Evolutionary conservation across 1,284 basidiomycete species (phyloP).

Genomic region (Crucibulum parvulum): DNA sequence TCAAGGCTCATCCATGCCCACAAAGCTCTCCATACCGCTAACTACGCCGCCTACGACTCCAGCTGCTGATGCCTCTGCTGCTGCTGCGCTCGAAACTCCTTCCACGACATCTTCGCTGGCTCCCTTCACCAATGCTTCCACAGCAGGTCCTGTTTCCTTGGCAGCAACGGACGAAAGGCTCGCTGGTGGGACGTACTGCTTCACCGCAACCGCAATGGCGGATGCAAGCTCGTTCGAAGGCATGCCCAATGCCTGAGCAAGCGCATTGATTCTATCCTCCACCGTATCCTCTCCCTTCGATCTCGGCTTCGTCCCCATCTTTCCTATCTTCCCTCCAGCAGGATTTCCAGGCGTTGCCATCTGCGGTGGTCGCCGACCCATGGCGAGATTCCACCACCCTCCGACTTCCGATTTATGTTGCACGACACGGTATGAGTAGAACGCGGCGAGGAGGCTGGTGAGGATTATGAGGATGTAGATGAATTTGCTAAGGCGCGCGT

Average conservation of each 20-base stretch:
- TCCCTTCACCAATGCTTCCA: constrained; percentile 45
- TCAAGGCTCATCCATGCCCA: constrained; percentile 56
- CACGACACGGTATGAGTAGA: constrained; percentile 55
- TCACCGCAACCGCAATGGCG: constrained; percentile 64
- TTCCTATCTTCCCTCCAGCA: neutral
- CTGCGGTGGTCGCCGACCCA: constrained; percentile 42
- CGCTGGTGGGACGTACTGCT: constrained; percentile 62
- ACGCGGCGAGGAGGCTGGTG: constrained; percentile 49
- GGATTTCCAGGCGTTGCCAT: constrained; percentile 8
- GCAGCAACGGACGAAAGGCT: constrained; percentile 60
- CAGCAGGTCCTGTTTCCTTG: constrained; percentile 48
- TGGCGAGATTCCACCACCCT: constrained; percentile 64
- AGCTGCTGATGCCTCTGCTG: constrained; percentile 13
- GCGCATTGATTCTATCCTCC: constrained; percentile 60
- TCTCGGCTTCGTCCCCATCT: constrained; percentile 11
- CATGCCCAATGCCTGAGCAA: constrained; percentile 68
- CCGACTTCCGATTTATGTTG: constrained; percentile 61
- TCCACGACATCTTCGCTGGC: constrained; percentile 9
- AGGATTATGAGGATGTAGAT: constrained; percentile 56
- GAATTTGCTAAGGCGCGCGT: constrained; percentile 46
- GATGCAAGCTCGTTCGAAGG: constrained; percentile 63
- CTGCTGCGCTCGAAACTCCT: constrained; percentile 4
- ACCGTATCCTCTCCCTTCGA: constrained; percentile 37
- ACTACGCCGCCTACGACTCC: constrained; percentile 40
- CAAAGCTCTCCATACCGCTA: constrained; percentile 46